Evolutionary conservation across 306 rosid species (phyloP).

Genomic region (Glycine tomentella): DNA sequence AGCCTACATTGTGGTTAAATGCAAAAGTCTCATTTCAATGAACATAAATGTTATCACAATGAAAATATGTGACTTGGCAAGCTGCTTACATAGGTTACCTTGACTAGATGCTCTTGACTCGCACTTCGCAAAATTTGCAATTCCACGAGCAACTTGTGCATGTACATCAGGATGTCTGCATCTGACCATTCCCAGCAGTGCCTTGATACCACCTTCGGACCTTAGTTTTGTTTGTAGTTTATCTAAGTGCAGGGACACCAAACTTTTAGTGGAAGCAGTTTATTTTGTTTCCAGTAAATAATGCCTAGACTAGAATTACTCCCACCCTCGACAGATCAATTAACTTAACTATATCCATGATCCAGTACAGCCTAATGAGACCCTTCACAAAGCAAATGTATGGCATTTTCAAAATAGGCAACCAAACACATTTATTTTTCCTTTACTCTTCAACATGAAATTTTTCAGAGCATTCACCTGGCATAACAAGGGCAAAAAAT

Average conservation of each 20-base stretch:
- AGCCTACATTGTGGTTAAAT: constrained; percentile 13
- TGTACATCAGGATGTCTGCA: constrained; percentile 96
- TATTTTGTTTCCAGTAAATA: constrained; percentile 23
- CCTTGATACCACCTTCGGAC: constrained; percentile 88
- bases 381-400: neutral
- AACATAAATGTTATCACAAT: constrained; percentile 26
- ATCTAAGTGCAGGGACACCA: constrained; percentile 57
- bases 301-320: constrained; percentile 39
- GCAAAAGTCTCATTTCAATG: neutral
- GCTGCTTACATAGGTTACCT: constrained; percentile 59
- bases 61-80: constrained; percentile 14
- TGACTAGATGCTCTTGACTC: constrained; percentile 94
- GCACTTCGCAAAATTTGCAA: constrained; percentile 93
- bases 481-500: constrained; percentile 4
- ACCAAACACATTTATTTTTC: constrained; percentile 9
- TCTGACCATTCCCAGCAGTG: constrained; percentile 95
- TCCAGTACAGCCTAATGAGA: neutral
- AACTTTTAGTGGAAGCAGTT: constrained; percentile 41
- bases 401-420: constrained; percentile 16
- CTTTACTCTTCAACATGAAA: constrained; percentile 22
- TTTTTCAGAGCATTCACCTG: neutral
- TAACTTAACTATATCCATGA: neutral
- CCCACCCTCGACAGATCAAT: constrained; percentile 35
- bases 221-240: constrained; percentile 84
- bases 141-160: constrained; percentile 99